Evolutionary conservation across 768 basidiomycete species (phyloP).

Genomic region (Daedaleopsis sinensis): DNA sequence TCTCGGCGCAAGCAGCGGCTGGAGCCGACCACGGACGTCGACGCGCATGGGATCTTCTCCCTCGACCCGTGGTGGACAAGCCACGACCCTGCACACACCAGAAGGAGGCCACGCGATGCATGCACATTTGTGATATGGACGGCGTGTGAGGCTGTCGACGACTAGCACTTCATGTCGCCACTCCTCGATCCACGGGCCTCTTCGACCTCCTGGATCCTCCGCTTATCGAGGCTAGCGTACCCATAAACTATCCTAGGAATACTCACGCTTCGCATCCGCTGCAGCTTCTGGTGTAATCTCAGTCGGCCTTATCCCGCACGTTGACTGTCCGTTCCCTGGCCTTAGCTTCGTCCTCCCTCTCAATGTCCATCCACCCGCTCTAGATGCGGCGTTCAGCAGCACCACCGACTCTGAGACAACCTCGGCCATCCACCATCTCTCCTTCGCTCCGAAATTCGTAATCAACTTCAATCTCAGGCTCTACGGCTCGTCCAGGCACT

Average conservation of each 20-base stretch:
- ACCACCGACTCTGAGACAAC: no score
- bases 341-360: not conserved
- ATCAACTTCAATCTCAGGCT: no score
- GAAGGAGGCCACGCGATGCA: not conserved
- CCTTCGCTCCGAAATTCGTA: no score
- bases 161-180: not conserved
- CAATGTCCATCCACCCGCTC: not conserved
- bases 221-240: not conserved
- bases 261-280: not conserved
- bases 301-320: not conserved
- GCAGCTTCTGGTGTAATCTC: not conserved
- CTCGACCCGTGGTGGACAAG: not conserved
- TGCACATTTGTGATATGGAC: not conserved
- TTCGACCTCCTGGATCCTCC: not conserved
- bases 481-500: not conserved
- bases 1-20: no score
- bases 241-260: not conserved
- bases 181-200: not conserved
- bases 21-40: no score
- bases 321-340: not conserved
- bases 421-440: no score
- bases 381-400: not conserved
- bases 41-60: not conserved
- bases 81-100: not conserved
- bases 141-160: not conserved